Conservation (phyloP, 2,329 filamentous ascomycete genomes). For the Claviceps africana region DNA sequence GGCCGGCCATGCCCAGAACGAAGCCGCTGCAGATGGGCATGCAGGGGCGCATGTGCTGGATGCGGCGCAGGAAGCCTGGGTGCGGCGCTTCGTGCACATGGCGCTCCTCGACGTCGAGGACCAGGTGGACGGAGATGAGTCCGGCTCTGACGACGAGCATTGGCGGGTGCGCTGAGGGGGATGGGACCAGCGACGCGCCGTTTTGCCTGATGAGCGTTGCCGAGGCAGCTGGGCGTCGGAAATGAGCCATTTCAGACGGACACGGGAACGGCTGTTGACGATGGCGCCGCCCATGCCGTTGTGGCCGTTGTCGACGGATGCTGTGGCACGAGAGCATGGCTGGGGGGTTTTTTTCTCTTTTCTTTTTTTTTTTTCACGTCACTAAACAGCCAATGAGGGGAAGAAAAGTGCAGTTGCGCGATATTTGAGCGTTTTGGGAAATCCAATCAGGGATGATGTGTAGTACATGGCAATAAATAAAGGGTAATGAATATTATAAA, state of each 20-base stretch:
- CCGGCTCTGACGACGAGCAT: conserved; percentile 17
- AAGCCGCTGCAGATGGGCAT: conserved; percentile 3
- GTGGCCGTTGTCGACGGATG: no score
- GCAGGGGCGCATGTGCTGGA: conserved; percentile 23
- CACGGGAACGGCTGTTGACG: background rate
- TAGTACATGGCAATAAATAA: no score
- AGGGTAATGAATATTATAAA: no score
- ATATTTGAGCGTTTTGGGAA: no score
- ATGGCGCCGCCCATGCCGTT: background rate
- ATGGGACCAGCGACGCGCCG: background rate
- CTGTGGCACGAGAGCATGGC: no score
- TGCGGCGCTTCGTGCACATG: conserved; percentile 39
- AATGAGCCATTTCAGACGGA: background rate
- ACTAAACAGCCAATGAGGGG: no score
- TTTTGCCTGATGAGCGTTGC: background rate
- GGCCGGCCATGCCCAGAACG: conserved; percentile 1
- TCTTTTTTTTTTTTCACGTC: no score
- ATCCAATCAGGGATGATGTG: no score
- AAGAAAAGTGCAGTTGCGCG: no score
- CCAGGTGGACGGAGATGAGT: conserved; percentile 28
- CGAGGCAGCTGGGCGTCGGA: background rate
- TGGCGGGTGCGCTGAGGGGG: conserved; percentile 1
- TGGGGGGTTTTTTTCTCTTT: no score
- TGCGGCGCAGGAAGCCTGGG: conserved; percentile 35
- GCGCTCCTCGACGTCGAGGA: conserved; percentile 40